Percentiles rank a stretch among this genome's conserved stretches.
These are phyloP conservation scores for Ganoderma multipileum DNA, from an alignment of 1,284 basidiomycete species.

Conservation along the genomic window DNA sequence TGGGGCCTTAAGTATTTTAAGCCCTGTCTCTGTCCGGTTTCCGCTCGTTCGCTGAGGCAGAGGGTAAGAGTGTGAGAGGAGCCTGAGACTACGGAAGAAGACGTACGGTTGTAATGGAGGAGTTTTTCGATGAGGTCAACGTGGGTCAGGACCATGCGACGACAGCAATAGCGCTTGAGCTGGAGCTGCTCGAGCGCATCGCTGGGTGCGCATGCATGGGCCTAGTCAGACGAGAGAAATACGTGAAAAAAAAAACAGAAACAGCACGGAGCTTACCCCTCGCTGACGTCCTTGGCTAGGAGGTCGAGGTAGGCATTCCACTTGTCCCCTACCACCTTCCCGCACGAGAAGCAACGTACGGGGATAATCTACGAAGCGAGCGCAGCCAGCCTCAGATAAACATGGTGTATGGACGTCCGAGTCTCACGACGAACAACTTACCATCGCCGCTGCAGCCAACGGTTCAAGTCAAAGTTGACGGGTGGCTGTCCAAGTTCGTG, in stretches of 20 bases:
- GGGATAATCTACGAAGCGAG: slow-evolving; percentile 74
- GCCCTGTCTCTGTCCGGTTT: slow-evolving; percentile 26
- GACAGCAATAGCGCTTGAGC: slow-evolving; percentile 94
- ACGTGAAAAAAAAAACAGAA: neutral
- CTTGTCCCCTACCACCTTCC: slow-evolving; percentile 93
- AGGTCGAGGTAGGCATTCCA: slow-evolving; percentile 88
- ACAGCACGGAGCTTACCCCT: slow-evolving; percentile 74
- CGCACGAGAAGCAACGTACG: slow-evolving; percentile 90
- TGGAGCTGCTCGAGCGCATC: slow-evolving; percentile 93
- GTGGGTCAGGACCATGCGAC: slow-evolving; percentile 97
- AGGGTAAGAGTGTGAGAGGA: neutral
- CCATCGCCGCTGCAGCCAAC: slow-evolving; percentile 29
- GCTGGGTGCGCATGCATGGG: slow-evolving; percentile 47
- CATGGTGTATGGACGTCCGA: neutral
- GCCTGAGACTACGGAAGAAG: neutral
- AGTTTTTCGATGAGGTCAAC: slow-evolving; percentile 97
- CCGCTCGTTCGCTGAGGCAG: slow-evolving; percentile 34
- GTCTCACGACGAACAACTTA: slow-evolving; percentile 9
- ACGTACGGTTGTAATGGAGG: slow-evolving; percentile 94
- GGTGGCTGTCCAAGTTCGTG: neutral
- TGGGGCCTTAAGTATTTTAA: neutral
- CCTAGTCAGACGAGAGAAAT: slow-evolving; percentile 1
- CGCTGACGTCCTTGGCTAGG: slow-evolving; percentile 78
- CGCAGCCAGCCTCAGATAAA: neutral
- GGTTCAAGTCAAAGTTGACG: neutral